Conservation (phyloP, 1,284 basidiomycete genomes). For the Stereum hirsutum region DNA sequence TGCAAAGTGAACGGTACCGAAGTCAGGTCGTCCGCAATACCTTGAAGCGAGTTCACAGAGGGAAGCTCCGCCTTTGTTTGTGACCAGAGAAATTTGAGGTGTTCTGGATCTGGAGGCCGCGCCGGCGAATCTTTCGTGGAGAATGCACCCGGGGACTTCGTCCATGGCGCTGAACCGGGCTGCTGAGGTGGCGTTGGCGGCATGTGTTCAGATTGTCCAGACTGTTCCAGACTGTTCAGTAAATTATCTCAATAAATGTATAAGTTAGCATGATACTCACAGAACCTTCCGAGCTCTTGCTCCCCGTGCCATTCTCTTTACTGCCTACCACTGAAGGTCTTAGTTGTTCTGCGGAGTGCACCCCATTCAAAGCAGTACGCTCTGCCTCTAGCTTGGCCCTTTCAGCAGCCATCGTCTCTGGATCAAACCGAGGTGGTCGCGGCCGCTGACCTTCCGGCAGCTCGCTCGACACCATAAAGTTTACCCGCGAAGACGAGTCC, state of each 20-base stretch:
- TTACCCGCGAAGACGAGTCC: conserved; percentile 38
- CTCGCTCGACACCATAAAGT: conserved; percentile 72
- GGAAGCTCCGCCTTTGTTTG: conserved; percentile 55
- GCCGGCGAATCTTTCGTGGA: conserved; percentile 56
- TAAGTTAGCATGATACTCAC: conserved; percentile 21
- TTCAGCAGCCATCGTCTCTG: background rate
- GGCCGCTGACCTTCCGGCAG: conserved; percentile 34
- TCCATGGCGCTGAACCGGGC: conserved; percentile 37
- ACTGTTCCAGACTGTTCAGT: background rate
- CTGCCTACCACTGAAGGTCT: background rate
- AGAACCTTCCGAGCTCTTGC: conserved; percentile 37
- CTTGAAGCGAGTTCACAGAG: conserved; percentile 68
- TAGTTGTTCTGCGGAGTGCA: background rate
- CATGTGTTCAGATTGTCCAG: conserved; percentile 30
- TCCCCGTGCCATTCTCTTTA: background rate
- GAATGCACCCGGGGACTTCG: conserved; percentile 31
- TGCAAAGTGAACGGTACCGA: conserved; percentile 67
- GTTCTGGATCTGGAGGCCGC: conserved; percentile 65
- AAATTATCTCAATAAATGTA: background rate
- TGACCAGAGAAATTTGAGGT: conserved; percentile 78
- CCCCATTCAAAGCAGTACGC: no score
- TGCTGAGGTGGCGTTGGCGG: conserved; percentile 40
- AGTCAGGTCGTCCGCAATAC: conserved; percentile 69
- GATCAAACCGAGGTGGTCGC: background rate
- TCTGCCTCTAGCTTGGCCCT: no score